These are phyloP conservation scores for Cystoderma amianthinum DNA, from an alignment of 768 basidiomycete genomes.

Conservation along the genomic window DNA sequence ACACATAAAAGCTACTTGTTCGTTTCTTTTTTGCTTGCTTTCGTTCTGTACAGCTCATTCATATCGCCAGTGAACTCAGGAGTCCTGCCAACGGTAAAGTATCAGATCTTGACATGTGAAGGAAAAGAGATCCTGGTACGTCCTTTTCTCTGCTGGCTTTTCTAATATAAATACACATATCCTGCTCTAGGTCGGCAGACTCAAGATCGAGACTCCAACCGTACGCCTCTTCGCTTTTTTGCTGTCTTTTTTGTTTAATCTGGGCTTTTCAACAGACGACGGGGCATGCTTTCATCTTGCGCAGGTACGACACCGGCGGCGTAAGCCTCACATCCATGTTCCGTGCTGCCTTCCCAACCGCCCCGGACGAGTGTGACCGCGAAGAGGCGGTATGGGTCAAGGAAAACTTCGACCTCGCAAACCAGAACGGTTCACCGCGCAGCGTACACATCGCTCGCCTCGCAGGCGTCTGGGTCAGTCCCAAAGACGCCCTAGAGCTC, in stretches of 20 bases:
- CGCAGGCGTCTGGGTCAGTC: slow-evolving; percentile 83
- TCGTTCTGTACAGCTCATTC: slow-evolving; percentile 5
- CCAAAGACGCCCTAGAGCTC: slow-evolving; percentile 57
- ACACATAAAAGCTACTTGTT: slow-evolving; percentile 35
- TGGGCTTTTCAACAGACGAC: slow-evolving; percentile 38
- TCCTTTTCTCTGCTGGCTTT: slow-evolving; percentile 14
- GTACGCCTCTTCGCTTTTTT: slow-evolving; percentile 39
- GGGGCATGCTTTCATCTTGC: slow-evolving; percentile 90
- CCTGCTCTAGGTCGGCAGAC: slow-evolving; percentile 78
- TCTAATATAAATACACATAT: neutral
- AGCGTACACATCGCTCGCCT: slow-evolving; percentile 62
- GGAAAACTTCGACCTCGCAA: slow-evolving; percentile 64
- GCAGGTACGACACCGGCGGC: slow-evolving; percentile 89
- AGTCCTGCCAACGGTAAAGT: slow-evolving; percentile 73
- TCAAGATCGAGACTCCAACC: slow-evolving; percentile 80
- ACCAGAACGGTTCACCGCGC: slow-evolving; percentile 68
- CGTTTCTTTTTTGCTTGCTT: slow-evolving; percentile 11
- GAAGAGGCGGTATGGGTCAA: slow-evolving; percentile 81
- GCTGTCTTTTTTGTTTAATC: slow-evolving; percentile 10
- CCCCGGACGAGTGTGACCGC: slow-evolving; percentile 71
- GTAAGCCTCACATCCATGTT: slow-evolving; percentile 95
- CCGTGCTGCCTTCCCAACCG: slow-evolving; percentile 86
- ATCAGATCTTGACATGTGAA: slow-evolving; percentile 85
- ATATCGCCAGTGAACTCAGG: slow-evolving; percentile 24
- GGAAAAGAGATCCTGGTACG: slow-evolving; percentile 80